A percentile compares a stretch with the other conserved stretches of the same genome.
Evolutionary conservation across 139 green algal species (phyloP).

Genomic region (Bryopsis sp.): DNA sequence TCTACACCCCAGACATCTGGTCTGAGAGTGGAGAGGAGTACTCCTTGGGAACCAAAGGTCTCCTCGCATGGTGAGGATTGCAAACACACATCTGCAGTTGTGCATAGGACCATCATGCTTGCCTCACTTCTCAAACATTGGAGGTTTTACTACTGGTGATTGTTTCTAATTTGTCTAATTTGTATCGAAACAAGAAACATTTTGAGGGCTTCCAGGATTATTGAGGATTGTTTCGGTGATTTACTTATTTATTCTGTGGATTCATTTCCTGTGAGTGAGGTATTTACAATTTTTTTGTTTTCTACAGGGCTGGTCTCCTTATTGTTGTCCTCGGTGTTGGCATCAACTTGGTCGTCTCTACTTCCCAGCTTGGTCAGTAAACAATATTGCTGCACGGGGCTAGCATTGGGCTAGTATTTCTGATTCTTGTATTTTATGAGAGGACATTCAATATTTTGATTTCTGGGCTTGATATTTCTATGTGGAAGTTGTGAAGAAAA

Average conservation of each 20-base stretch:
- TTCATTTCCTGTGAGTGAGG: too few relatives aligned
- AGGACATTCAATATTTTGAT: too few relatives aligned
- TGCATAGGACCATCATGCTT: neutral
- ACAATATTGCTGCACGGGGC: too few relatives aligned
- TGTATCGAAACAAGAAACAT: too few relatives aligned
- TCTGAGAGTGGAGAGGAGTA: conserved; percentile 68
- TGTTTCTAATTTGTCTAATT: neutral
- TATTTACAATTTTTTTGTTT: neutral
- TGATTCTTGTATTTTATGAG: too few relatives aligned
- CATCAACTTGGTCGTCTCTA: conserved; percentile 76
- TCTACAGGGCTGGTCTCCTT: conserved; percentile 47
- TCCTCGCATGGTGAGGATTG: conserved; percentile 85
- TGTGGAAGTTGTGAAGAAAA: too few relatives aligned
- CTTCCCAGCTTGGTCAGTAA: conserved; percentile 36
- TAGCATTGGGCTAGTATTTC: too few relatives aligned
- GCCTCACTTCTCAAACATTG: neutral
- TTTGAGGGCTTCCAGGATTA: too few relatives aligned
- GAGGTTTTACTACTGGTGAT: conserved; percentile 2
- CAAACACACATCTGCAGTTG: too few relatives aligned
- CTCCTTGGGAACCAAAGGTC: conserved; percentile 78
- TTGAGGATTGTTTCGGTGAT: too few relatives aligned
- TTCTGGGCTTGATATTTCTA: too few relatives aligned
- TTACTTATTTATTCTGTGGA: too few relatives aligned
- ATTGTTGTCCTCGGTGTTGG: conserved; percentile 61
- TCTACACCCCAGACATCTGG: conserved; percentile 94